Percentiles rank a stretch among this genome's conserved stretches.
phyloP scores from a whole-genome alignment of 129 eudicot genomes.

The Rutidosis leptorrhynchoides region DNA sequence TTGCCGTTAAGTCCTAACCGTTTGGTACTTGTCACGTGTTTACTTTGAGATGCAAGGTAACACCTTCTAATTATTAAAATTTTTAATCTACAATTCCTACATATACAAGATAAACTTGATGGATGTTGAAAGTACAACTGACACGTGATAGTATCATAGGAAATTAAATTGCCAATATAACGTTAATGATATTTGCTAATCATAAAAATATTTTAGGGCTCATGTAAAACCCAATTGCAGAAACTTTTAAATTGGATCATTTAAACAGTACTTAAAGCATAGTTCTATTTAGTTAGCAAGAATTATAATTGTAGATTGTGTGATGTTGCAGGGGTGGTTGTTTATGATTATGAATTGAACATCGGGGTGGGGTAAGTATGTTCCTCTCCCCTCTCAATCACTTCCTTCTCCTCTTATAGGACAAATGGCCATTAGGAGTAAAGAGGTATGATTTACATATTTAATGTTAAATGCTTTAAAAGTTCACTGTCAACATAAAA shows the following conservation, averaged over 20 bases:
- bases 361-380: slow-evolving; percentile 99
- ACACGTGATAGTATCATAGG: not conserved
- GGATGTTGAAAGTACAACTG: not conserved
- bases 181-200: too few relatives aligned
- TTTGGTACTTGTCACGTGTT: too few relatives aligned
- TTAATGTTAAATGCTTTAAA: slow-evolving; percentile 8
- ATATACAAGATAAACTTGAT: not conserved
- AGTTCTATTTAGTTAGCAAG: not conserved
- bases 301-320: slow-evolving; percentile 4
- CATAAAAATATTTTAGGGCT: too few relatives aligned
- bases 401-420: slow-evolving; percentile 99
- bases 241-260: slow-evolving; percentile 4
- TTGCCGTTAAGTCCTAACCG: too few relatives aligned
- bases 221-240: too few relatives aligned
- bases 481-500: too few relatives aligned
- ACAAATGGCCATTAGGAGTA: slow-evolving; percentile 97
- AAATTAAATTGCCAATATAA: slow-evolving; percentile 10
- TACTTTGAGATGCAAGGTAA: slow-evolving; percentile 99
- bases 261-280: not conserved
- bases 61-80: not conserved
- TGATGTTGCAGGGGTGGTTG: slow-evolving; percentile 69
- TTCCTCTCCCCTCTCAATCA: slow-evolving; percentile 98
- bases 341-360: slow-evolving; percentile 93
- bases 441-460: slow-evolving; percentile 57
- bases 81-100: not conserved